Evolutionary conservation across 1,284 basidiomycete species (phyloP), one percentile per base, ranked within the genome.

Genomic region (Malassezia caprae): DNA sequence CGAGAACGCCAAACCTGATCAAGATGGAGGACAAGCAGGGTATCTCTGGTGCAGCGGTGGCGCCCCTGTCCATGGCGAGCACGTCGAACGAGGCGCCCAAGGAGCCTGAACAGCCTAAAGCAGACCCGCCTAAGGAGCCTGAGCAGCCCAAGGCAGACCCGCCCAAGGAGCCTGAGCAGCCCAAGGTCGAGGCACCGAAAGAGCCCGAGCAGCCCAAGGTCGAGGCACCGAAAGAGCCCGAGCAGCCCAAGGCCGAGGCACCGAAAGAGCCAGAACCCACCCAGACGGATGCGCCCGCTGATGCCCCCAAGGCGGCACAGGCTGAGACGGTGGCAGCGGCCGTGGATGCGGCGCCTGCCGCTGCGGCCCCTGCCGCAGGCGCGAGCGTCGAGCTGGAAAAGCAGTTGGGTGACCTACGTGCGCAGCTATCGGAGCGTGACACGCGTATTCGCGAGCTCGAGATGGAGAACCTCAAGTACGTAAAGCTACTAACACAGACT

Each of bases 1-100:
- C 62, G 0, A 76, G 82, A 13, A 81, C 84, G 19, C 48, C 62
- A 8, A 90, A 90, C 62, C 78, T 81, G 21, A 66, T 82, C 57
- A 76, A 79, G 61, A 71, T 82, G 46, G 78, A 80, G 54, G 78
- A 63, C 27, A 56, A 58, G 2, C 19, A 24, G 15, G 26, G 19
- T n/a, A 28, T 51, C 19, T 8, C 24, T 8, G 34, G 51, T 10
- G 53, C 53, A 19, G 51, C 51, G 8, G 44, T 30, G 6, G 12
- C 39, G n/a, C 32, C 53, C 1, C 26, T 43, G 37, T 15, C 44
- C 17, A 27, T 26, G 40, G 41, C 49, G 34, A 12, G 3, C 21
- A 8, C 28, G 28, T 30, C 28, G 28, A 30, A 8, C 10, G 26
- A 43, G 26, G 41, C 39, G 39, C 39, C 24, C 23, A 26, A 49